Evolutionary conservation across 139 green algal species (phyloP).

Genomic region (Astrephomene gubernaculifera): DNA sequence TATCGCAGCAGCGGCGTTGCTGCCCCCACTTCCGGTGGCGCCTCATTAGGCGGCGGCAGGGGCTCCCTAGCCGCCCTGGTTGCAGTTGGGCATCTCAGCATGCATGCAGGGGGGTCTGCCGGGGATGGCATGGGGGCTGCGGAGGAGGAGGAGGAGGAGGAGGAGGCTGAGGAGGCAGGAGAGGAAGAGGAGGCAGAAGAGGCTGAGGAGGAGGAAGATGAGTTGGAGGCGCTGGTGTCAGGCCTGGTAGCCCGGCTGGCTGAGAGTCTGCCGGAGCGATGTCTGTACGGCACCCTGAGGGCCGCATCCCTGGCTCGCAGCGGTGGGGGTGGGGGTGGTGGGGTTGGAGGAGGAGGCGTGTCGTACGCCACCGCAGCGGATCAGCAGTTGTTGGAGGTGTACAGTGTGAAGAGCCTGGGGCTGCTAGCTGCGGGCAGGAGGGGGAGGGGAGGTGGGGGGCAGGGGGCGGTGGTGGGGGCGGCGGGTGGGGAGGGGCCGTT

Average conservation of each 20-base stretch:
- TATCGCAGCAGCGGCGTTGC: neutral
- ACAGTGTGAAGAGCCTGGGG: conserved; percentile 26
- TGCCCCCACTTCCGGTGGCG: no score
- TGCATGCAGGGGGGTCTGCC: no score
- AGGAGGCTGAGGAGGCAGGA: no score
- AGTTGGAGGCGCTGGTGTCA: neutral
- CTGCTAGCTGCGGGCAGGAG: conserved; percentile 10
- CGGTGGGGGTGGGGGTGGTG: no score
- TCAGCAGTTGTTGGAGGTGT: conserved; percentile 19
- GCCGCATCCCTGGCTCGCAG: neutral
- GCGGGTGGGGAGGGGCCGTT: neutral
- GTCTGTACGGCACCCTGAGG: conserved; percentile 18
- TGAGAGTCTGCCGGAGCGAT: neutral
- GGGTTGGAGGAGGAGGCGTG: no score
- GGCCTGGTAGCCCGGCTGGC: neutral
- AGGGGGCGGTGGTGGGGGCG: neutral
- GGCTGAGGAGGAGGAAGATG: no score
- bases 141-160: no score
- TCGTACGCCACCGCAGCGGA: conserved; percentile 20
- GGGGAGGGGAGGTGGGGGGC: neutral
- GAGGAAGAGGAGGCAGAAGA: no score
- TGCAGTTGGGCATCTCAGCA: no score
- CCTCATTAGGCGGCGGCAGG: neutral
- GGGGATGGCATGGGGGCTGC: no score
- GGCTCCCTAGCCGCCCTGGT: no score